These are phyloP conservation scores for Colletotrichum karsti DNA, from an alignment of 2,329 filamentous ascomycete species.

Conservation along the genomic window DNA sequence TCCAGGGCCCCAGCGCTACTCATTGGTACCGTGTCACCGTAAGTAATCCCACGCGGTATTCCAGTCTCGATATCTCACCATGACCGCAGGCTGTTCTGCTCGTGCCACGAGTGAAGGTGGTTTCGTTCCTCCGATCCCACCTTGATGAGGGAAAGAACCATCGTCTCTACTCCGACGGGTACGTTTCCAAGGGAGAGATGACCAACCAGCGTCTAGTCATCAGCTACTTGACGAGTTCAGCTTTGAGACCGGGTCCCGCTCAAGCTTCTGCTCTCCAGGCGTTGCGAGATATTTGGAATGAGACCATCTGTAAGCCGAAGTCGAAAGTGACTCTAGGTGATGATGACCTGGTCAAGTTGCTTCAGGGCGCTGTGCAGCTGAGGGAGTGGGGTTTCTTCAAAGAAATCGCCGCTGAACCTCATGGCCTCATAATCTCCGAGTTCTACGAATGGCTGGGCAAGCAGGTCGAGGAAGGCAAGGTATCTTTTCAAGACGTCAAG, in stretches of 20 bases:
- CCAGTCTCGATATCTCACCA: not conserved
- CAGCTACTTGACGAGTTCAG: not conserved
- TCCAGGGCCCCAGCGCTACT: slow-evolving; percentile 30
- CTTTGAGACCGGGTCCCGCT: not conserved
- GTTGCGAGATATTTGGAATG: not conserved
- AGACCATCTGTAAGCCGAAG: not conserved
- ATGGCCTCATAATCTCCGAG: not conserved
- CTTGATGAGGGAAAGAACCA: not conserved
- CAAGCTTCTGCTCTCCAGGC: not conserved
- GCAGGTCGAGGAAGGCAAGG: not conserved
- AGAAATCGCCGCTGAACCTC: not conserved
- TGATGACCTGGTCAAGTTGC: not conserved
- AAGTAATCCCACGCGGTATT: not conserved
- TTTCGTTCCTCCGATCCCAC: not conserved
- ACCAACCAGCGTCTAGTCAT: not conserved
- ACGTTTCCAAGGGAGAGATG: not conserved
- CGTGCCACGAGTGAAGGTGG: not conserved
- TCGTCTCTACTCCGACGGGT: not conserved
- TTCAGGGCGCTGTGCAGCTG: not conserved
- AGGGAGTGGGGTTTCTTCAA: slow-evolving; percentile 1
- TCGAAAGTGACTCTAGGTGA: not conserved
- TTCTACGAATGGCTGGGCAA: not conserved
- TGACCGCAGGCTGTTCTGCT: not conserved
- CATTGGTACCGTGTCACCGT: slow-evolving; percentile 34
- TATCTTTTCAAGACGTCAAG: not conserved